Evolutionary conservation across 371 early-diverging fungal species (phyloP), one percentile per base, ranked within the genome.

Genomic region (Homolaphlyctis polyrhiza): DNA sequence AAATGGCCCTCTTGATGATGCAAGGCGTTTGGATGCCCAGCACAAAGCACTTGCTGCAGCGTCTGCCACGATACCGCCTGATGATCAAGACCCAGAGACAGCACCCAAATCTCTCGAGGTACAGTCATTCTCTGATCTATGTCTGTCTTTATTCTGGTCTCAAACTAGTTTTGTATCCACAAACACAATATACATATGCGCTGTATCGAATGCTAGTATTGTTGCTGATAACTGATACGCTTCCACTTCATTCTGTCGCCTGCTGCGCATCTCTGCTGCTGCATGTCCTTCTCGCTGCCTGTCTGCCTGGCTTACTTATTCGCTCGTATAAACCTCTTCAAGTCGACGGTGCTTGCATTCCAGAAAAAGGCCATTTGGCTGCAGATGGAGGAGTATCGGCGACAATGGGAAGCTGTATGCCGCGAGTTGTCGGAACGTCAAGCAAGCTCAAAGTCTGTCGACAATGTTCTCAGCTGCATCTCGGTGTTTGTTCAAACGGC

Each of bases 341-440:
- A n/a, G n/a, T n/a, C n/a, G n/a, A n/a, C n/a, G n/a, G n/a, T n/a
- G 21, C 43, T 63, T 1, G 63, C 27, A 21, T 90, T 84, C 73
- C 91, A 92, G 79, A 91, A 90, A 68, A 84, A 90, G 34, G 92
- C 91, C 13, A 89, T 92, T 25, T 87, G 84, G 78, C 76, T 87
- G 36, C 89, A 90, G 62, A 87, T 92, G 89, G 84, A 84, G 70
- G 90, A 90, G 64, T 92, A 91, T 77, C 89, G 89, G 71, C 80
- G 91, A 28, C 74, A 82, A 57, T 69, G 72, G 47, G 62, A 71
- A 18, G 66, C 81, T 6, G 78, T 83, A 16, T 66, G 69, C 48
- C 74, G 75, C 13, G 66, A 54, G 28, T 58, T 62, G n/a, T 35
- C 16, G 21, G 33, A 55, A 18, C 55, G 66, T 35, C 65, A 66